These are phyloP conservation scores for Geranium incanum DNA, from an alignment of 441 rosid genomes.

Conservation along the genomic window DNA sequence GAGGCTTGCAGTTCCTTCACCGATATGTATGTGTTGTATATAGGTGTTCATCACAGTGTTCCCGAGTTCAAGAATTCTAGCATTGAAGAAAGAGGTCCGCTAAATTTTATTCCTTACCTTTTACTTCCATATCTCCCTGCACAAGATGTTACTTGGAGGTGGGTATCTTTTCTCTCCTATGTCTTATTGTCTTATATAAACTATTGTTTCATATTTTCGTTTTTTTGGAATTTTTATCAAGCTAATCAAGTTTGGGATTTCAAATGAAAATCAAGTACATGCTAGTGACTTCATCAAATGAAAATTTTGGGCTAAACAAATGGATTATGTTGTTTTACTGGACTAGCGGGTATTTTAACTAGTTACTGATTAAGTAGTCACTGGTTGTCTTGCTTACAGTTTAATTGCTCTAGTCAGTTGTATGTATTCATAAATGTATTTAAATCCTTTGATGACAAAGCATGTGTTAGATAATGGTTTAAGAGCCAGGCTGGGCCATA, in stretches of 20 bases:
- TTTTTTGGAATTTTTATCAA: not conserved
- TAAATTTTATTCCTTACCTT: slow-evolving; percentile 18
- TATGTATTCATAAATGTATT: not conserved
- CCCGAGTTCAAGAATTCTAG: slow-evolving; percentile 21
- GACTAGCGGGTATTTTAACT: not conserved
- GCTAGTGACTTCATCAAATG: not conserved
- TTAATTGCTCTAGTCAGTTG: not conserved
- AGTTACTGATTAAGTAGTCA: not conserved
- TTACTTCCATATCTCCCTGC: slow-evolving; percentile 33
- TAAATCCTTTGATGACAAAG: not conserved
- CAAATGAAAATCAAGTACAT: not conserved
- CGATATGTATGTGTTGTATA: slow-evolving; percentile 8
- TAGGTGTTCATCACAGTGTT: slow-evolving; percentile 17
- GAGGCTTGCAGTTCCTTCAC: slow-evolving; percentile 4
- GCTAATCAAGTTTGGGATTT: not conserved
- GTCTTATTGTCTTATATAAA: not conserved
- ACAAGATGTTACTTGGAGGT: slow-evolving; percentile 48
- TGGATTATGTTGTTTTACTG: not conserved
- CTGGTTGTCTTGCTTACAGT: not conserved
- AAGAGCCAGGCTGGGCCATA: not conserved
- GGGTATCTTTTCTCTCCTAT: slow-evolving; percentile 24
- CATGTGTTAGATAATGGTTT: not conserved
- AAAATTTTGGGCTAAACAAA: not conserved
- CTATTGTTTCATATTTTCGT: not conserved
- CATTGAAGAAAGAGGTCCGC: slow-evolving; percentile 17